Percentiles rank a stretch among this genome's conserved stretches.
Conservation (phyloP, 2,329 filamentous ascomycete species). For the Stagonosporopsis chrysanthemi region DNA sequence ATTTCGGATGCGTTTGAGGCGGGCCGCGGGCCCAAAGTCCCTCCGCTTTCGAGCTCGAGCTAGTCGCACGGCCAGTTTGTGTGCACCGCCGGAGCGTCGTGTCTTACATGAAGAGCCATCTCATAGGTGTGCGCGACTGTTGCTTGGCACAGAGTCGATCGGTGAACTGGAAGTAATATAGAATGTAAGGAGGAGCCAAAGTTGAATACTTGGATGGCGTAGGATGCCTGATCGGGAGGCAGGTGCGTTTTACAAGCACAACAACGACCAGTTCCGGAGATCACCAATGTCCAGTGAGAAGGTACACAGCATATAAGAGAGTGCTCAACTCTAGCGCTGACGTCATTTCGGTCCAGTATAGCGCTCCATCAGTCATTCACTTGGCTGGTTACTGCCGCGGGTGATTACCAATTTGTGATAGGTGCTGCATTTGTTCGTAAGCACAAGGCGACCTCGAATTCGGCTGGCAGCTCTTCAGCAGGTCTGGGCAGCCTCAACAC, state of each 20-base stretch:
- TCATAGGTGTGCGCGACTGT: neutral
- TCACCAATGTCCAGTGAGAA: neutral
- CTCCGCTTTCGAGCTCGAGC: constrained; percentile 6
- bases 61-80: constrained; percentile 12
- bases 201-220: constrained; percentile 1
- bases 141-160: neutral
- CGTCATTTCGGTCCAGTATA: constrained; percentile 1
- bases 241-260: neutral
- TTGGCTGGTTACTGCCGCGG: neutral
- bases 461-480: neutral
- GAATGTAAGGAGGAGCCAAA: neutral
- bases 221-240: neutral
- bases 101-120: neutral
- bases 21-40: constrained; percentile 9
- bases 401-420: constrained; percentile 1
- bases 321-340: neutral
- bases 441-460: no score
- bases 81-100: constrained; percentile 2
- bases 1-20: constrained; percentile 10
- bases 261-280: neutral
- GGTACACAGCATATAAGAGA: neutral
- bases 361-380: neutral
- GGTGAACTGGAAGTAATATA: neutral
- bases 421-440: neutral
- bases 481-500: neutral